These are phyloP conservation scores for Senna siamea DNA, from an alignment of 306 rosid species.

Conservation along the genomic window DNA sequence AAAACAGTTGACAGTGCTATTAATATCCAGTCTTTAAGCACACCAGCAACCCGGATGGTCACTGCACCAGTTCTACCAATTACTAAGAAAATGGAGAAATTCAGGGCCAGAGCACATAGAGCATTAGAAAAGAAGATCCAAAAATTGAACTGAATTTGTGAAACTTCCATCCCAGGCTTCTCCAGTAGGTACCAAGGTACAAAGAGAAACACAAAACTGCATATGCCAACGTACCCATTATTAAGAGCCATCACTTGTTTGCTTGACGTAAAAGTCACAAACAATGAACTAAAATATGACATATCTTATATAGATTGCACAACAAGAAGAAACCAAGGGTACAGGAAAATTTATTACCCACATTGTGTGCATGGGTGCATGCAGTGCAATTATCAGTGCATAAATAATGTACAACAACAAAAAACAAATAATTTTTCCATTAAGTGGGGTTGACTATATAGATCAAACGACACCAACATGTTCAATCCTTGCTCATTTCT, in stretches of 20 bases:
- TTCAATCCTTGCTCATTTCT: too few relatives aligned
- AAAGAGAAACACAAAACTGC: slow-evolving; percentile 81
- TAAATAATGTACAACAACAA: too few relatives aligned
- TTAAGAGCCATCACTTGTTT: neutral
- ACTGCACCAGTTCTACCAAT: slow-evolving; percentile 95
- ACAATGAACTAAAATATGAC: neutral
- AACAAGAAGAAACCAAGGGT: neutral
- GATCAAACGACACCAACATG: too few relatives aligned
- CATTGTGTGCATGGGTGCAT: neutral
- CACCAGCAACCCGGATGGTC: slow-evolving; percentile 87
- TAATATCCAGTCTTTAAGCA: slow-evolving; percentile 87
- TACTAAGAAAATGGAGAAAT: slow-evolving; percentile 86
- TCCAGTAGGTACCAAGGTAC: slow-evolving; percentile 85
- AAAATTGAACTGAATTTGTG: slow-evolving; percentile 76
- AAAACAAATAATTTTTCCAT: too few relatives aligned
- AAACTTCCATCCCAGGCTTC: slow-evolving; percentile 70
- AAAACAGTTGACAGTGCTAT: slow-evolving; percentile 86
- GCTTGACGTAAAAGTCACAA: neutral
- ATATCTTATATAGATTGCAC: neutral
- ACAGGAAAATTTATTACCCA: neutral
- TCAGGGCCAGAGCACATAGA: slow-evolving; percentile 84
- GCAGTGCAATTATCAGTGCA: neutral
- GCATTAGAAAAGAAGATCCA: slow-evolving; percentile 92
- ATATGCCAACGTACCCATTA: neutral
- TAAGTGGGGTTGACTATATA: too few relatives aligned